Base-by-base conservation (phyloP, 2,329 filamentous ascomycete genomes). In the Arthrobotrys iridis region DNA sequence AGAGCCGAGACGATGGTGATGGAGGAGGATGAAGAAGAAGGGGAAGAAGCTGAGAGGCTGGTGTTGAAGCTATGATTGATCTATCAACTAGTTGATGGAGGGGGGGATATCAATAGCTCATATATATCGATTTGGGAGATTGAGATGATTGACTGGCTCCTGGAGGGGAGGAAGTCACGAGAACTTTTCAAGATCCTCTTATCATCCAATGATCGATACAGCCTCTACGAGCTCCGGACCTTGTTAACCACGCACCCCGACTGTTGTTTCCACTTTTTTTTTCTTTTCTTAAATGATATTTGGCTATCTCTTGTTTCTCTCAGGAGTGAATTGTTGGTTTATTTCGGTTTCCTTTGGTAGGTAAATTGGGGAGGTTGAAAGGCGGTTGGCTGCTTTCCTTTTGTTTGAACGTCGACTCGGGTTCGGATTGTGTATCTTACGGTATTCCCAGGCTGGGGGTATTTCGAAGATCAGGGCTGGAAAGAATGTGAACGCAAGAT, bases 161-260 rank as follows among this genome's bases (percentile, higher is more conserved):
- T 45, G n/a, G 37, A 8, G 24, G 58, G 33, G 71, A 75, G 58
- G 33, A 63, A 75, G 71, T 50, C 71, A 68, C 55, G 71, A 73
- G 67, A 64, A 55, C 50, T 28, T 43, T 63, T 58, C 30, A 50
- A n/a, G 60, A 50, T 65, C 50, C 67, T 64, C 67, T 73, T 73
- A 62, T 74, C 71, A 75, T 59, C 63, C 71, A 68, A 75, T 41
- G 45, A 75, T 64, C 71, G 71, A 75, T 74, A 74, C 58, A 68
- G 71, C 71, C 71, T 75, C 71, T 68, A 62, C 71, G 43, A 68
- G 63, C 37, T 71, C 57, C 71, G 57, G 46, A 57, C 63, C 71
- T 67, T 58, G 35, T 58, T 57, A 57, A 66, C 58, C 58, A 75
- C 55, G 45, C 63, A 68, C 59, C 64, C 71, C 71, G n/a, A 46